Conservation (phyloP, 2,329 filamentous ascomycete species). For the Exserohilum rostratum region DNA sequence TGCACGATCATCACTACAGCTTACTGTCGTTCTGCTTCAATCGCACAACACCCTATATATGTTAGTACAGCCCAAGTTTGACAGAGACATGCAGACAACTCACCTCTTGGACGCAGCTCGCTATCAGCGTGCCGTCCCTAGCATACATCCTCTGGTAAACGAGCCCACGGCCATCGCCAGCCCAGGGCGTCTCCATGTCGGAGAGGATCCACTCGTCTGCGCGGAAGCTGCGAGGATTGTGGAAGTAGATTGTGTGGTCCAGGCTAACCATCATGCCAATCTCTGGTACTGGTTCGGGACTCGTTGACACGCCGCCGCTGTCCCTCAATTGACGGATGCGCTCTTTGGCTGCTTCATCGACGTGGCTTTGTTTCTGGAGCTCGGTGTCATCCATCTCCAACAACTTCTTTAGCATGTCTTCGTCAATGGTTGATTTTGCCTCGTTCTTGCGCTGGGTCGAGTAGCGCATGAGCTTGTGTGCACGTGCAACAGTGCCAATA, state of each 20-base stretch:
- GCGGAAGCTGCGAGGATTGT: conserved; percentile 56
- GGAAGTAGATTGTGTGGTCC: conserved; percentile 70
- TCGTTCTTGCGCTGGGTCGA: conserved; percentile 54
- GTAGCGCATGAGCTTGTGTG: conserved; percentile 81
- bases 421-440: conserved; percentile 48
- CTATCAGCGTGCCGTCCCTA: conserved; percentile 73
- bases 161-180: conserved; percentile 75
- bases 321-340: conserved; percentile 43
- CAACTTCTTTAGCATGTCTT: conserved; percentile 53
- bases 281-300: conserved; percentile 57
- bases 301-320: conserved; percentile 54
- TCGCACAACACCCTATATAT: conserved; percentile 18
- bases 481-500: conserved; percentile 82
- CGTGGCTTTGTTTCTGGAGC: conserved; percentile 50
- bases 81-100: conserved; percentile 4
- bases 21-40: conserved; percentile 22
- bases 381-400: conserved; percentile 54
- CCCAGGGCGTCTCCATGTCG: conserved; percentile 82
- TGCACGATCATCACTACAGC: conserved; percentile 2
- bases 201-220: conserved; percentile 76
- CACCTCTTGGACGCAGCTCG: conserved; percentile 81
- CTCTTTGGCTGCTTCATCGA: conserved; percentile 60
- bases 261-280: conserved; percentile 86
- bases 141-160: conserved; percentile 77
- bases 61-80: conserved; percentile 7